These are phyloP conservation scores for Venturia nashicola DNA, from an alignment of 2,329 filamentous ascomycete genomes.

Conservation along the genomic window DNA sequence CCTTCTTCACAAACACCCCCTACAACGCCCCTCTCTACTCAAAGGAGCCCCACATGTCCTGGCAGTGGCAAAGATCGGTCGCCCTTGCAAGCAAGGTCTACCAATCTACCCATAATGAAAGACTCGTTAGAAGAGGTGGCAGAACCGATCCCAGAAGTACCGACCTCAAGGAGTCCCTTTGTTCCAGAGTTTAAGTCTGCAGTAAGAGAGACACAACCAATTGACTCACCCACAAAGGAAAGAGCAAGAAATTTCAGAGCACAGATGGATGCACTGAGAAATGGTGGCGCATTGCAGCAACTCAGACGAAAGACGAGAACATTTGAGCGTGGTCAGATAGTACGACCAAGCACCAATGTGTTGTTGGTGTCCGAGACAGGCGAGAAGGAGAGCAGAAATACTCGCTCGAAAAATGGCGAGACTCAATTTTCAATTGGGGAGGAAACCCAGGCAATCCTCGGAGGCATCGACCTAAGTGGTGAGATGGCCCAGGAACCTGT, in stretches of 20 bases:
- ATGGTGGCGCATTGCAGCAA: neutral
- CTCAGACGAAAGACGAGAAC: neutral
- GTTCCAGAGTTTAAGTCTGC: neutral
- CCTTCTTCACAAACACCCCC: constrained; percentile 7
- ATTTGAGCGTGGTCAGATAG: neutral
- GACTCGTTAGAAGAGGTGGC: neutral
- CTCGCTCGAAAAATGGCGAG: neutral
- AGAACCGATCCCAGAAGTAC: neutral
- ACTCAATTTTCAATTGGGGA: neutral
- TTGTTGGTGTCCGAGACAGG: neutral
- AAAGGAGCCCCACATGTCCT: neutral
- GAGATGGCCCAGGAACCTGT: neutral
- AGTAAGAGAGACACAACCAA: neutral
- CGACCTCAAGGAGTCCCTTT: neutral
- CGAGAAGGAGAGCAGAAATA: neutral
- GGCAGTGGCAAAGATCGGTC: neutral
- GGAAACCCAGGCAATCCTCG: neutral
- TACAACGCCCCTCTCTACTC: constrained; percentile 1
- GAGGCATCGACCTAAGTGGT: neutral
- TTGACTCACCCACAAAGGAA: neutral
- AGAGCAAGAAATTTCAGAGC: neutral
- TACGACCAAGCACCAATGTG: neutral
- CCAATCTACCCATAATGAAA: neutral
- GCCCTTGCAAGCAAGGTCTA: neutral
- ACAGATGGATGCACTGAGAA: neutral